Evolutionary conservation across 192 early-diverging fungal species (phyloP), one percentile per base, ranked within the genome.

Genomic region (Obelidium mucronatum): DNA sequence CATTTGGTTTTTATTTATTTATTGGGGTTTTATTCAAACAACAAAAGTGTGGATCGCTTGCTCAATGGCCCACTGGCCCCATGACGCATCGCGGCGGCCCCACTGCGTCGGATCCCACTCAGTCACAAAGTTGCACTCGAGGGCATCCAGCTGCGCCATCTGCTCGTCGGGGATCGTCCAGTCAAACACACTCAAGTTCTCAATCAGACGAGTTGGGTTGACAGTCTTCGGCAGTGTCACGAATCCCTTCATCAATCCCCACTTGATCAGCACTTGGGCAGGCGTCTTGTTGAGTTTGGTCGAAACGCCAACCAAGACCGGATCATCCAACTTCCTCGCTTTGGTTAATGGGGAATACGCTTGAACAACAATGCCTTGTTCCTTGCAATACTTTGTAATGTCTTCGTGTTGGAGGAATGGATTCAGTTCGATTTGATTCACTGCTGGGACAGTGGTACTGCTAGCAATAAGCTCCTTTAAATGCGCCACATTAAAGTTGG

Each of bases 341-440:
- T 33, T 22, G 5, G 60, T 42, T 15, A 96, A 83, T 31, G 96
- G 94, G 56, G 90, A 92, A 86, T 95, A 97, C 3, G 91, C 95
- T 19, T 92, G 92, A 30, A 94, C 67, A 15, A 85, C 85, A 56
- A 98, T 95, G 24, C 85, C 86, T 67, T 94, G 83, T 31, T 82
- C 42, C 53, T 85, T 77, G 84, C 90, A 92, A 83, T 84, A 95
- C 31, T 92, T 88, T 48, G 95, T 73, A 22, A 97, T 87, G 65
- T 91, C 89, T 48, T 54, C 73, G 75, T 92, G 93, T 15, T 84
- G 90, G 55, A 91, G 81, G 82, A 81, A 89, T 39, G 94, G 94
- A 77, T 96, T 94, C 36, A 93, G 77, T 79, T 97, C 96, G 62
- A 95, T 82, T 81, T 98, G 94, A 85, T 93, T 93, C 51, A 91